Base-by-base conservation (phyloP, 306 rosid species). In the Glycyrrhiza uralensis region DNA sequence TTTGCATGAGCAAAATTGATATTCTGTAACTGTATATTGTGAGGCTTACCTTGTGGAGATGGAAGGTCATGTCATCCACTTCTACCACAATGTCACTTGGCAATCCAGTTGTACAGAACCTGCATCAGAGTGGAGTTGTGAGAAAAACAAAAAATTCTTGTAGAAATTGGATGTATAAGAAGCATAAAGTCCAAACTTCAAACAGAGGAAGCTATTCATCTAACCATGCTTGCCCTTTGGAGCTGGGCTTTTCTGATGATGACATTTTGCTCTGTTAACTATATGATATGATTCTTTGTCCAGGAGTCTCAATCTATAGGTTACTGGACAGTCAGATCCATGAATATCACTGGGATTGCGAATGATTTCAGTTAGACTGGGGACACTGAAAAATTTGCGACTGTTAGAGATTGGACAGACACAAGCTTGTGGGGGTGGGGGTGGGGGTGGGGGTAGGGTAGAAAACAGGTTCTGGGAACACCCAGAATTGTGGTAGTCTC, bases 221-320 rank as follows among this genome's bases (percentile, higher is more conserved):
- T 86, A 13, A 92, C 99, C 99, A 94, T 38, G 99, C 99, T 84
- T 94, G 99, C 26, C 96, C 96, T 74, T 88, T 94, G 74, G 96
- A 77, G 81, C 79, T 81, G 33, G 84, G 82, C 19, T 94, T 89
- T 80, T 85, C 87, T 12, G 83, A 41, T 4, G 83, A 76, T 14
- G 90, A 87, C 90, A 89, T 87, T 86, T 68, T 79, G 80, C 66
- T 73, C 55, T 41, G 73, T 57, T 9, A 73, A 47, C 60, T 56
- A 65, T 65, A 7, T 28, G 54, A 15, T 52, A 9, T 29, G 62
- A 11, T 76, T 68, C 47, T 23, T 46, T 68, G 29, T 42, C 3
- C 24, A 17, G 49, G 42, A 33, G 4, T 15, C 15, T 38, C 55
- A 8, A 49, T 65, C 5, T 57, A n/a, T n/a, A 4, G 47, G 74